A percentile compares a stretch with the other conserved stretches of the same genome.
Evolutionary conservation across 805 yeast genomes (phyloP).

Genomic region (Saccharomycopsis guyanensis): DNA sequence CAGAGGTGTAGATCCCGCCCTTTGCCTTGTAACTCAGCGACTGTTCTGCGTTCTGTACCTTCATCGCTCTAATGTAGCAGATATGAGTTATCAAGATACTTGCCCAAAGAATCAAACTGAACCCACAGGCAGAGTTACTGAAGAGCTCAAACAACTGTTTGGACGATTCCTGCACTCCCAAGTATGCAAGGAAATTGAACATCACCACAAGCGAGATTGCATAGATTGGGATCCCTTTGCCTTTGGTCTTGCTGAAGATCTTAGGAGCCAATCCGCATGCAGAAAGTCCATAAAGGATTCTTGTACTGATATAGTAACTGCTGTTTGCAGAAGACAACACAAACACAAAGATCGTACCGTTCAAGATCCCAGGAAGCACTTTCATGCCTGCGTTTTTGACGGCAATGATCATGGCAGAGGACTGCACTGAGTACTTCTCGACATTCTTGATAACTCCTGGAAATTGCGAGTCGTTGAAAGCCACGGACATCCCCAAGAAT

Average conservation of each 20-base stretch:
- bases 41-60: constrained; percentile 36
- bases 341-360: constrained; percentile 41
- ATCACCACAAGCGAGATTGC: constrained; percentile 33
- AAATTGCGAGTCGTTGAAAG: constrained; percentile 34
- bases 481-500: constrained; percentile 50
- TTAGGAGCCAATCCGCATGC: constrained; percentile 39
- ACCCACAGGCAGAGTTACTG: constrained; percentile 38
- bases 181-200: constrained; percentile 36
- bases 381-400: constrained; percentile 41
- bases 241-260: constrained; percentile 34
- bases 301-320: constrained; percentile 38
- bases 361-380: constrained; percentile 40
- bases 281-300: constrained; percentile 36
- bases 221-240: constrained; percentile 38
- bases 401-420: constrained; percentile 44
- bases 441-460: constrained; percentile 33
- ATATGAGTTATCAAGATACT: constrained; percentile 37
- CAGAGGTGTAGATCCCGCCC: constrained; percentile 37
- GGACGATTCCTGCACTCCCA: constrained; percentile 35
- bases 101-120: constrained; percentile 40
- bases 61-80: constrained; percentile 37
- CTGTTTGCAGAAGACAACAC: constrained; percentile 36
- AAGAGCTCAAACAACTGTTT: constrained; percentile 35
- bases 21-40: constrained; percentile 34
- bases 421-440: constrained; percentile 34